Conservation (phyloP, 176 grass and related monocot genomes). For the Sorghum bicolor region Sorghum_bicolor_NCBIv3 NC_012873.2:5067501-5068000, state of each 20-base stretch:
- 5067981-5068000: neutral
- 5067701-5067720: neutral
- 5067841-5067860: no score
- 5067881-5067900: neutral
- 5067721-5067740: neutral
- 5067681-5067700: neutral
- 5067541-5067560: no score
- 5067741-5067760: neutral
- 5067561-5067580: no score
- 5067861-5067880: neutral
- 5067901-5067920: neutral
- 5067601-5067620: neutral
- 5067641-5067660: no score
- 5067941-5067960: neutral
- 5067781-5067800: neutral
- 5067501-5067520: no score
- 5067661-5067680: neutral
- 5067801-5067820: neutral
- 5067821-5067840: no score
- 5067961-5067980: neutral
- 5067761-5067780: conserved; percentile 1
- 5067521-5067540: no score
- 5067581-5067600: no score
- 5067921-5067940: conserved; percentile 14
- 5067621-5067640: neutral